These are phyloP conservation scores for Colletotrichum trifolii DNA, from an alignment of 2,329 filamentous ascomycete species.

Conservation along the genomic window DNA sequence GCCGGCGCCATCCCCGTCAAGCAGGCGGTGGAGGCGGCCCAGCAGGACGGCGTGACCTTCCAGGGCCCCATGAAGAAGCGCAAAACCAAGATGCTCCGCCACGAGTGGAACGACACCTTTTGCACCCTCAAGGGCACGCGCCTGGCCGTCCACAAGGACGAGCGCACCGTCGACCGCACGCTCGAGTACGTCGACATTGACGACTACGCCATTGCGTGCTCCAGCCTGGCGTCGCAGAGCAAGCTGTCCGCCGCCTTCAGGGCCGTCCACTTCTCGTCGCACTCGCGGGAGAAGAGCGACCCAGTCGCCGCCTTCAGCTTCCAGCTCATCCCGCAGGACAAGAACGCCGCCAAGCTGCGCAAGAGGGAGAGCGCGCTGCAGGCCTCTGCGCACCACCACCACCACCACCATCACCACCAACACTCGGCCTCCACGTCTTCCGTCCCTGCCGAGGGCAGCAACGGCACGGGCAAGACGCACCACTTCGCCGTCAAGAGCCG, in stretches of 20 bases:
- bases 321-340: constrained; percentile 81
- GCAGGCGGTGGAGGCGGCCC: constrained; percentile 42
- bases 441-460: constrained; percentile 57
- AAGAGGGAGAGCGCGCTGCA: constrained; percentile 63
- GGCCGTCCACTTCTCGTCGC: constrained; percentile 73
- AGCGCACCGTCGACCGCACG: constrained; percentile 62
- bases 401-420: not conserved
- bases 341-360: constrained; percentile 60
- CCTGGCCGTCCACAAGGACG: constrained; percentile 80
- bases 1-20: constrained; percentile 38
- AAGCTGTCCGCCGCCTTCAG: constrained; percentile 92
- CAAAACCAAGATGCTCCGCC: constrained; percentile 86
- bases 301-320: constrained; percentile 81
- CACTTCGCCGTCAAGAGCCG: constrained; percentile 91
- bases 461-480: constrained; percentile 83
- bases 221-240: constrained; percentile 76
- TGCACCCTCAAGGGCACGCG: constrained; percentile 84
- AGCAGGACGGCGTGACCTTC: constrained; percentile 70
- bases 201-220: constrained; percentile 89
- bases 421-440: constrained; percentile 40
- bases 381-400: constrained; percentile 25
- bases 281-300: constrained; percentile 63
- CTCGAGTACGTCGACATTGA: constrained; percentile 88
- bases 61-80: constrained; percentile 95
- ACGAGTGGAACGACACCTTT: constrained; percentile 94